phyloP scores from a whole-genome alignment of 1,284 basidiomycete species.

The Crucibulum cyathiforme region DNA sequence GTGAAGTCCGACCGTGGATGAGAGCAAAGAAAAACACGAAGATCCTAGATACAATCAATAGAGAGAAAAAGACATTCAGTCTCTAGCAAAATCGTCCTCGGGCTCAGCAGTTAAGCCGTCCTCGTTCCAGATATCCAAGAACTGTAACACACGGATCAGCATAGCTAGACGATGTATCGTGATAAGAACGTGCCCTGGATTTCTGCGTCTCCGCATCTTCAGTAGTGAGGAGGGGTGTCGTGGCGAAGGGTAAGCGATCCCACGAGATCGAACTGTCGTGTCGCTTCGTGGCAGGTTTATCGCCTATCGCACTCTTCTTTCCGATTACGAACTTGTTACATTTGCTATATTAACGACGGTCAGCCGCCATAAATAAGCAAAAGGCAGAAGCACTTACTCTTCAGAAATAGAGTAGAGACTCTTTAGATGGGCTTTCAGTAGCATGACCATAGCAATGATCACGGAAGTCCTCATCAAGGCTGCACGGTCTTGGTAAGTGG shows the following conservation, averaged over 20 bases:
- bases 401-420: constrained; percentile 82
- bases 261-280: constrained; percentile 71
- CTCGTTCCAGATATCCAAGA: constrained; percentile 81
- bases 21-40: background rate
- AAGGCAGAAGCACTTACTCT: constrained; percentile 65
- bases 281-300: constrained; percentile 74
- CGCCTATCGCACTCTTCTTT: constrained; percentile 86
- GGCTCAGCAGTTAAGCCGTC: constrained; percentile 79
- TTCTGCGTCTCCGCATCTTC: constrained; percentile 67
- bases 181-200: constrained; percentile 49
- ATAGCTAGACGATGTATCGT: background rate
- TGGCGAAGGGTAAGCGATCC: constrained; percentile 74
- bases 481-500: constrained; percentile 38
- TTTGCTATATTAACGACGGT: constrained; percentile 62
- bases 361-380: constrained; percentile 1
- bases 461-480: constrained; percentile 70
- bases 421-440: constrained; percentile 86
- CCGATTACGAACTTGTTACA: constrained; percentile 82
- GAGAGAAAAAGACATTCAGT: constrained; percentile 9
- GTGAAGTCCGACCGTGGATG: background rate
- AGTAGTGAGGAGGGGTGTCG: constrained; percentile 58
- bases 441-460: constrained; percentile 79
- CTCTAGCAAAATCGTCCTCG: constrained; percentile 50
- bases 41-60: background rate
- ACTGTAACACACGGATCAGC: constrained; percentile 46